Evolutionary conservation across 2,329 filamentous ascomycete genomes (phyloP).

Genomic region (Fusarium lyarnte): DNA sequence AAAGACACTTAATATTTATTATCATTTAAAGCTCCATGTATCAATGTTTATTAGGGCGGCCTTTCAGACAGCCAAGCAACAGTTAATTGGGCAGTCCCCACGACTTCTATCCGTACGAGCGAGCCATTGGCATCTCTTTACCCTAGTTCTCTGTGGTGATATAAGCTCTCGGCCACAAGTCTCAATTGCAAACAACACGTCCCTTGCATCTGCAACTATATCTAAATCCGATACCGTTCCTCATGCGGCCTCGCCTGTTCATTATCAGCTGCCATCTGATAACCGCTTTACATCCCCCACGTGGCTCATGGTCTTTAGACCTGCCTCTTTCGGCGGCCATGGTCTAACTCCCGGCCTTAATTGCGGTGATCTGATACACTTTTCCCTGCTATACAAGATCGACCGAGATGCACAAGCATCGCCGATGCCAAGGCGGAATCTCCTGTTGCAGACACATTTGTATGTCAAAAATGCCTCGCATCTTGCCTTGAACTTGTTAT

Average conservation of each 20-base stretch:
- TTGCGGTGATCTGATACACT: not conserved
- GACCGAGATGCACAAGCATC: not conserved
- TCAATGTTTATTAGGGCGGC: not conserved
- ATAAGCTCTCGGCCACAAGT: no score
- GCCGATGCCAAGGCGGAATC: not conserved
- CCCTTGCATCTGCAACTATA: not conserved
- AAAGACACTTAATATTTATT: not conserved
- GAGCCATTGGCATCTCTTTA: no score
- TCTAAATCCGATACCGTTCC: rapidly evolving
- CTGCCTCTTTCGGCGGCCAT: not conserved
- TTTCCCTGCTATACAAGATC: not conserved
- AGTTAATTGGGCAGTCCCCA: no score
- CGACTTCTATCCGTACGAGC: not conserved
- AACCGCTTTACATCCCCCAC: not conserved
- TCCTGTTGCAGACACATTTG: not conserved
- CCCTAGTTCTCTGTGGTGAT: no score
- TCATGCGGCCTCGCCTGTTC: rapidly evolving
- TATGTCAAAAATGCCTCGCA: not conserved
- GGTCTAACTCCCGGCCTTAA: not conserved
- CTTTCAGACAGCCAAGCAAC: not conserved
- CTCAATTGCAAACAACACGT: no score
- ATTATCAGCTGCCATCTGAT: not conserved
- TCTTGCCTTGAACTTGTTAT: not conserved
- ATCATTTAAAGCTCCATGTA: no score
- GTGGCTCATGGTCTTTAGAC: not conserved